These are phyloP conservation scores for Scheffersomyces insectosa DNA, from an alignment of 1,139 yeast species.

Conservation along the genomic window DNA sequence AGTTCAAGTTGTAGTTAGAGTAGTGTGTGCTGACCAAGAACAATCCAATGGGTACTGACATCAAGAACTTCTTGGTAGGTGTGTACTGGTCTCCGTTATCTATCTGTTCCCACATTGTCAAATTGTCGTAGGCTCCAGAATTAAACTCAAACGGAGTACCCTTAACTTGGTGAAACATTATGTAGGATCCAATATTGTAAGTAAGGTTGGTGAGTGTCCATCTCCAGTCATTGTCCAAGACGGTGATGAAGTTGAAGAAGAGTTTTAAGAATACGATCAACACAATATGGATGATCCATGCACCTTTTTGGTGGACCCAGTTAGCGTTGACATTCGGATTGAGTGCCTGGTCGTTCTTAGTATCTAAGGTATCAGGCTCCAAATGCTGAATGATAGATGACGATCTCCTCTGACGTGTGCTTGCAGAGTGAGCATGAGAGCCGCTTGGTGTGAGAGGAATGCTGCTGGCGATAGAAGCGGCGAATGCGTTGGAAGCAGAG, in stretches of 20 bases:
- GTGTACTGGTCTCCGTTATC: constrained; percentile 97
- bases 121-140: constrained; percentile 92
- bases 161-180: constrained; percentile 95
- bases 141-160: constrained; percentile 98
- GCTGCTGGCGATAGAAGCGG: constrained; percentile 8
- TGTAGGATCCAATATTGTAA: constrained; percentile 86
- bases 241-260: constrained; percentile 72
- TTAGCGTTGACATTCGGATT: constrained; percentile 89
- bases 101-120: constrained; percentile 99
- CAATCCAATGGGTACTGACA: constrained; percentile 86
- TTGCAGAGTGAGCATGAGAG: constrained; percentile 26
- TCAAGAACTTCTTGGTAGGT: constrained; percentile 89
- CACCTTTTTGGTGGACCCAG: constrained; percentile 96
- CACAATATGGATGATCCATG: constrained; percentile 92
- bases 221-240: constrained; percentile 73
- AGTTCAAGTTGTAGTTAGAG: constrained; percentile 76
- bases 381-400: constrained; percentile 73
- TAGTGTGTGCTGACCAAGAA: constrained; percentile 90
- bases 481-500: constrained; percentile 10
- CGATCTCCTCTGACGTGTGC: constrained; percentile 47
- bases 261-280: constrained; percentile 72
- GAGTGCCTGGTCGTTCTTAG: constrained; percentile 87
- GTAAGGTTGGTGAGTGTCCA: constrained; percentile 94
- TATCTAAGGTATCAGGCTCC: constrained; percentile 90
- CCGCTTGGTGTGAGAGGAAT: constrained; percentile 25